These are phyloP conservation scores for Mycena sp. DNA, from an alignment of 1,284 basidiomycete genomes.

Conservation along the genomic window DNA sequence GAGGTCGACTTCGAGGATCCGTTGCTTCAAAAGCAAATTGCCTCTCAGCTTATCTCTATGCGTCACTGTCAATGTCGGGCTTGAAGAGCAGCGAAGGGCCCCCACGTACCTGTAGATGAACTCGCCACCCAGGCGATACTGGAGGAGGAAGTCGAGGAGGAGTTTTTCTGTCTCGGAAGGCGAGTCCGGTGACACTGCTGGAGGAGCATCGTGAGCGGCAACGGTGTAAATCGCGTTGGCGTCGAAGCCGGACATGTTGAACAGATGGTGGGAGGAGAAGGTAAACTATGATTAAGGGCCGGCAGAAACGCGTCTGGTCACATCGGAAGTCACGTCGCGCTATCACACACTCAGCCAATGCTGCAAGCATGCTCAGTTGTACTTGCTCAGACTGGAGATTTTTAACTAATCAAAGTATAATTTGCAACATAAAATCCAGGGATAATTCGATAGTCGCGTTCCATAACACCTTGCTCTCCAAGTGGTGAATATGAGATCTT, in stretches of 20 bases:
- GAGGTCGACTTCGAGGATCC: slow-evolving; percentile 93
- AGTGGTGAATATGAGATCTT: no score
- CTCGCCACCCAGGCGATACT: slow-evolving; percentile 88
- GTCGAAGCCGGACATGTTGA: slow-evolving; percentile 75
- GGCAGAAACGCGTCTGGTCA: background rate
- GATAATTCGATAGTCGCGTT: no score
- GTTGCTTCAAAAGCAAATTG: slow-evolving; percentile 90
- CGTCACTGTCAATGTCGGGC: slow-evolving; percentile 18
- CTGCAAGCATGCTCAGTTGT: no score
- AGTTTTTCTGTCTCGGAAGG: slow-evolving; percentile 84
- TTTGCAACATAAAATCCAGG: no score
- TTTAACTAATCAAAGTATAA: no score
- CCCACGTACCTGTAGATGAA: slow-evolving; percentile 83
- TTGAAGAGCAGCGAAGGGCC: slow-evolving; percentile 1
- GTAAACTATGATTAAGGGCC: no score
- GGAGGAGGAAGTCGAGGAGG: slow-evolving; percentile 86
- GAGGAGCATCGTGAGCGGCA: slow-evolving; percentile 69
- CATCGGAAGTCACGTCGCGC: background rate
- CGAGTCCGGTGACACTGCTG: slow-evolving; percentile 66
- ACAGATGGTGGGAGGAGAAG: background rate
- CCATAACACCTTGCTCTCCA: no score
- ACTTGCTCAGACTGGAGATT: no score
- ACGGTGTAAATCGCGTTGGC: slow-evolving; percentile 83
- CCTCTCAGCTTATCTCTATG: slow-evolving; percentile 89
- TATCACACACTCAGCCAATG: no score